These are phyloP conservation scores for Scenedesmus sp. DNA, from an alignment of 163 green algal genomes.

Conservation along the genomic window DNA sequence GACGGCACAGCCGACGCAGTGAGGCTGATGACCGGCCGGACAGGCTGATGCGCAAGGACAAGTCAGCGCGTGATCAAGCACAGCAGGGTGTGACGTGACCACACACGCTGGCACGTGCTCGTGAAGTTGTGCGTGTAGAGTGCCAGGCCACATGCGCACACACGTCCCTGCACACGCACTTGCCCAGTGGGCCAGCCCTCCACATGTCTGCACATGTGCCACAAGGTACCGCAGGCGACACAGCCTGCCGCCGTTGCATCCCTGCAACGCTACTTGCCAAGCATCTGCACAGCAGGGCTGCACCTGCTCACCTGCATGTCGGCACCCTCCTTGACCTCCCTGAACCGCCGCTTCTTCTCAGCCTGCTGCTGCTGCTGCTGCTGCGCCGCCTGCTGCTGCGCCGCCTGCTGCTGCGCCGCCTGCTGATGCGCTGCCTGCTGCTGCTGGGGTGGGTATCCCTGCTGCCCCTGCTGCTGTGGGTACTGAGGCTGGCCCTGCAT, in stretches of 20 bases:
- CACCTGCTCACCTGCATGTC: background rate
- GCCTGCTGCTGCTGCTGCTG: background rate
- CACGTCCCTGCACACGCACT: background rate
- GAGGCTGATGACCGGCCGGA: no score
- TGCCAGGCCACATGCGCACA: background rate
- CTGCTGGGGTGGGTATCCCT: background rate
- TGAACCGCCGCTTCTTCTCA: slow-evolving; percentile 42
- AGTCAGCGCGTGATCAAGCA: no score
- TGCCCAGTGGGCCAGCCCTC: no score
- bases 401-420: background rate
- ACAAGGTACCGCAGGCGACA: background rate
- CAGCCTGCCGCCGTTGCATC: no score
- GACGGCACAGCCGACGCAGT: no score
- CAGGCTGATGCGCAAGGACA: no score
- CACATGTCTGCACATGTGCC: no score
- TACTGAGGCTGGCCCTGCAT: background rate
- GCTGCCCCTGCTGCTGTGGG: slow-evolving; percentile 8
- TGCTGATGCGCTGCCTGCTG: background rate
- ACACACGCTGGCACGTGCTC: no score
- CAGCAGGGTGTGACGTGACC: no score
- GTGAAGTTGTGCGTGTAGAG: no score
- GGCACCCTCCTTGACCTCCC: slow-evolving; percentile 17
- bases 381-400: slow-evolving; percentile 16
- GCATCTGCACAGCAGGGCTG: no score
- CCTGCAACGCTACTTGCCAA: no score